phyloP scores from a whole-genome alignment of 495 filamentous ascomycete species.

The Hypoxylon perforatum region DNA sequence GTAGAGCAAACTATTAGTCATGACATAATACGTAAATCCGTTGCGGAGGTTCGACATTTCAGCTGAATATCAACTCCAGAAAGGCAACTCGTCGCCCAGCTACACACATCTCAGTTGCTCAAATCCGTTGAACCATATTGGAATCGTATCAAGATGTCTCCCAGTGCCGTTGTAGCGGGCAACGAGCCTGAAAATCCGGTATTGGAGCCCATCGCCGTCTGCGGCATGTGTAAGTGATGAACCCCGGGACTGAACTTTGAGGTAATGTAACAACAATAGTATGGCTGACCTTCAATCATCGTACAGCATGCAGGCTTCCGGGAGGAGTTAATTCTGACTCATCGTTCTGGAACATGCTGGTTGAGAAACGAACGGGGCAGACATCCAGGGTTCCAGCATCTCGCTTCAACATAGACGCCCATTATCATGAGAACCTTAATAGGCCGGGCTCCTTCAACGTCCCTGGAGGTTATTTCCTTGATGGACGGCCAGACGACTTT shows the following conservation, averaged over 20 bases:
- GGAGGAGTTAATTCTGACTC: conserved; percentile 27
- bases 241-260: conserved; percentile 52
- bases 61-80: neutral
- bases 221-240: conserved; percentile 62
- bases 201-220: conserved; percentile 54
- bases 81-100: neutral
- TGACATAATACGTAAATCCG: too few relatives aligned
- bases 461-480: conserved; percentile 52
- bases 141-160: conserved; percentile 27
- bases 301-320: conserved; percentile 29
- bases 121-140: neutral
- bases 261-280: conserved; percentile 65
- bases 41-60: neutral
- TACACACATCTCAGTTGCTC: too few relatives aligned
- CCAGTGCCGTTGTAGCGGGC: conserved; percentile 18
- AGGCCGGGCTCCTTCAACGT: conserved; percentile 25
- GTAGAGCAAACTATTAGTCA: too few relatives aligned
- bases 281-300: conserved; percentile 52
- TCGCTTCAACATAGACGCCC: conserved; percentile 32
- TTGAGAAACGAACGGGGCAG: conserved; percentile 30
- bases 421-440: conserved; percentile 22
- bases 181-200: conserved; percentile 15
- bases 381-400: conserved; percentile 25
- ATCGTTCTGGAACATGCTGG: conserved; percentile 64
- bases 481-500: conserved; percentile 49